Base-by-base conservation (phyloP, 352 stramenopile genomes). In the Hyaloperonospora brassicae region DNA sequence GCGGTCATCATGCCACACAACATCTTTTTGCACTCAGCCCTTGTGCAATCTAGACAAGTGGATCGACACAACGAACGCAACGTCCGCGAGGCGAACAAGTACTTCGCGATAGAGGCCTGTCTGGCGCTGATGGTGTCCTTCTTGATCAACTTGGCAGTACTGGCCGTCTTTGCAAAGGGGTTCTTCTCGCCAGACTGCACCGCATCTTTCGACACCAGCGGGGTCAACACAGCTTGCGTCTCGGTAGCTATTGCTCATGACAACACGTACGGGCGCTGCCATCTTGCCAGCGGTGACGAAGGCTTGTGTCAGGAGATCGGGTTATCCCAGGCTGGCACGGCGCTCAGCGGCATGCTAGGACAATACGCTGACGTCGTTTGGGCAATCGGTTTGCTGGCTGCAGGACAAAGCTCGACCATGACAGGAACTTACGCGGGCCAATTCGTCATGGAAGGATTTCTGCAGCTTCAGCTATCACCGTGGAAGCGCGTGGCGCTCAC, bases 1-100 rank as follows among this genome's bases (percentile, higher is more conserved):
- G 86, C 91, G 0, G 91, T 98, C 23, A 96, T 98, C 72, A 98
- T 98, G 94, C 94, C 94, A 1, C 91, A 98, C 76, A 98, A 98
- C 51, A 77, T 98, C 13, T 98, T 96, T 58, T 66, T 98, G 31
- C 94, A 98, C 64, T 97, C 87, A 5, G 94, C 83, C 14, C 79
- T 97, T 0, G 84, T 97, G 27, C 87, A 87, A 39, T 76, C 76
- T 1, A 52, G 39, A 1, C 59, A 75, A n/a, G 57, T 93, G 1
- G 73, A 91, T 48, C 76, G 68, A 23, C 54, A 64, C 6, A 74
- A 91, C 59, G 44, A 27, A 5, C 73, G 67, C 34, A 87, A 90
- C 42, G 73, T 95, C 41, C 60, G 57, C 17, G 79, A 96, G 57
- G 89, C 89, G 7, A 96, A 95, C 72, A 91, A 93, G 48, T 98